Evolutionary conservation across 202 grass and related monocot genomes (phyloP).

Genomic region (Schoenoplectus tabernaemontani): DNA sequence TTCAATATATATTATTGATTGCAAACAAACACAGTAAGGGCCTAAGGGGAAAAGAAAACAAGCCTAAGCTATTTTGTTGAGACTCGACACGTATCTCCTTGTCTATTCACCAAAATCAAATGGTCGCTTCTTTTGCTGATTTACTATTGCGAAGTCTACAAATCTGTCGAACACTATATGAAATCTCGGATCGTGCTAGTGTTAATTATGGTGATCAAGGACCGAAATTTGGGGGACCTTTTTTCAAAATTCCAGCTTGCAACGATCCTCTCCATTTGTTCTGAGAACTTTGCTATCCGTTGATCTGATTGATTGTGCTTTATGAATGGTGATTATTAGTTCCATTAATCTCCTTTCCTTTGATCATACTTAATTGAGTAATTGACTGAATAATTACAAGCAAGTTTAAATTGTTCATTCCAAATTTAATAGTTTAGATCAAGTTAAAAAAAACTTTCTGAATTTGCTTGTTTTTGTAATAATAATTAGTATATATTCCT

Average conservation of each 20-base stretch:
- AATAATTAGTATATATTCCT: no score
- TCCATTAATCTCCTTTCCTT: neutral
- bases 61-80: no score
- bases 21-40: neutral
- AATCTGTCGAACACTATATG: neutral
- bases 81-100: neutral
- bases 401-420: neutral
- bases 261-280: neutral
- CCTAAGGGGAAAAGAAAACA: no score
- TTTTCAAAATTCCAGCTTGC: neutral
- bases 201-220: neutral
- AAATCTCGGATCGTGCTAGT: neutral
- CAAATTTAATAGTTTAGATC: neutral
- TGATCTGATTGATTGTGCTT: neutral
- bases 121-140: neutral
- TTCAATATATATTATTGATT: no score
- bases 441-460: no score
- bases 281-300: neutral
- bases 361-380: neutral
- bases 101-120: neutral
- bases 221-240: neutral
- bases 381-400: neutral
- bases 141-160: neutral
- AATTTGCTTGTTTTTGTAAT: neutral
- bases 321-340: no score